Percentiles rank a stretch among this genome's conserved stretches.
phyloP scores from a whole-genome alignment of 805 yeast species.

The Candida arabinofermentans region DNA sequence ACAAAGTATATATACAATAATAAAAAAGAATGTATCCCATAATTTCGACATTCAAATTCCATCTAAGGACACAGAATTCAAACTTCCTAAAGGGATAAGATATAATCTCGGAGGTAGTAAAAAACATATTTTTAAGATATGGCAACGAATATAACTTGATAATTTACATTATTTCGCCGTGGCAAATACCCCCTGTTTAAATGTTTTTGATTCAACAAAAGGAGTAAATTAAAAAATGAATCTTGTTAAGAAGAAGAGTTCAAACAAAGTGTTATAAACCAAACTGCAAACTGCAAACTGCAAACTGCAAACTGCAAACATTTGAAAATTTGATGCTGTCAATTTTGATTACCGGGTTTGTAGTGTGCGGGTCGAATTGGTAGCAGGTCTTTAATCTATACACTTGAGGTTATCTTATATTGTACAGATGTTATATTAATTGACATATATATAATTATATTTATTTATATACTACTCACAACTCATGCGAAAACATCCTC shows the following conservation, averaged over 20 bases:
- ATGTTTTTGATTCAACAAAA: conserved; percentile 48
- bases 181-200: conserved; percentile 57
- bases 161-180: conserved; percentile 60
- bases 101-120: conserved; percentile 57
- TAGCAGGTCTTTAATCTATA: neutral
- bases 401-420: neutral
- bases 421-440: neutral
- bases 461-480: neutral
- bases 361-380: too few relatives aligned
- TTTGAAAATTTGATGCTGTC: neutral
- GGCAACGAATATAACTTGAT: conserved; percentile 67
- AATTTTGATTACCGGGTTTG: neutral
- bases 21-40: conserved; percentile 30
- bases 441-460: neutral
- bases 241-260: neutral
- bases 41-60: conserved; percentile 58
- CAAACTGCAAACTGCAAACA: neutral
- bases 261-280: neutral
- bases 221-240: conserved; percentile 1
- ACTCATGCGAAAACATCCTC: conserved; percentile 55
- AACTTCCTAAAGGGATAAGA: conserved; percentile 56
- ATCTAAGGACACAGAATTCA: conserved; percentile 46
- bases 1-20: too few relatives aligned
- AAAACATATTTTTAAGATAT: conserved; percentile 35
- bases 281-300: neutral